Base-by-base conservation (phyloP, 805 yeast species). In the Maudiozyma barnettii region DNA sequence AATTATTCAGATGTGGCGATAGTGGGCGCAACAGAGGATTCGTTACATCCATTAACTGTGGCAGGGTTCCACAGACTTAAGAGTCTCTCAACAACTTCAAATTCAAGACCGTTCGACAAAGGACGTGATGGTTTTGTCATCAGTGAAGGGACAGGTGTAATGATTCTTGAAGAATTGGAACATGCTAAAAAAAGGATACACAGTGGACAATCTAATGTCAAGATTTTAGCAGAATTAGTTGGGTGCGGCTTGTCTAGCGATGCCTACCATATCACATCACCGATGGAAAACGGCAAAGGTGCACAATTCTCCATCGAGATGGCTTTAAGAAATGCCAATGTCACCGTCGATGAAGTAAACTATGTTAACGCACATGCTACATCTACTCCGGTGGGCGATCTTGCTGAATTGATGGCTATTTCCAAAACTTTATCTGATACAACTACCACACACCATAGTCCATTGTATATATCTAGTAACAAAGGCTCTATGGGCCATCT, bases 301-400 rank as follows among this genome's bases (percentile, higher is more conserved):
- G 98, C 97, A 0, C 71, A 62, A 50, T 69, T 84, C 51, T 82
- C 97, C 2, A 93, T 93, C 95, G 66, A 72, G 43, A 75, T 77
- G 74, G 95, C 98, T 0, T 52, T 90, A 22, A 61, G 67, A 22
- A 67, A 71, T 16, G 81, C 82, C 0, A 71, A 71, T 0, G 49
- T 82, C 1, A 60, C 61, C 1, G 73, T 80, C 0, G 41, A 58
- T 3, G 70, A 76, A 1, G 71, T 91, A 18, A 88, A 76, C 41
- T 93, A 89, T 59, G 73, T 93, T 43, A 93, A 95, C 65, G 97
- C 99, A 1, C 99, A 93, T 65, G 99, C 99, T 0, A 93, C 99
- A 0, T 86, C 96, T 0, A 93, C 99, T 0, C 68, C 71, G 6
- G 67, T 90, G 3, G 99, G 99, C 5, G 99, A 93, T 59, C 67